Percentiles rank a stretch among this genome's conserved stretches.
phyloP scores from a whole-genome alignment of 768 basidiomycete genomes.

The Punctularia strigosozonata region DNA sequence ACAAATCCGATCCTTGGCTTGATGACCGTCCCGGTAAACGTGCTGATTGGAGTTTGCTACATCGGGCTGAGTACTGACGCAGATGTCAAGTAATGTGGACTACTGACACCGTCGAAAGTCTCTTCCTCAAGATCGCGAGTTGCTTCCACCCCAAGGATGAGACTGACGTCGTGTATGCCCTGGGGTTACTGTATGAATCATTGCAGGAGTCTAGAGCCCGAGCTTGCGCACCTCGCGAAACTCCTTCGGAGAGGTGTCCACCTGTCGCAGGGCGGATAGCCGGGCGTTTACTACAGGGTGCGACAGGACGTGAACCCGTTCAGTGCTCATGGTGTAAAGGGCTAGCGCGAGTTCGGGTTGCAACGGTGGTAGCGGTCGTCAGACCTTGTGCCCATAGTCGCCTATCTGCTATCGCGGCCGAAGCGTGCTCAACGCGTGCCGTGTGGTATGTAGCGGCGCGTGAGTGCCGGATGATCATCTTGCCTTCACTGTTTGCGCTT shows the following conservation, averaged over 20 bases:
- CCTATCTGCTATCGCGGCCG: no score
- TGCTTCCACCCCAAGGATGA: conserved; percentile 78
- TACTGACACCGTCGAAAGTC: conserved; percentile 51
- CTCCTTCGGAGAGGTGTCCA: conserved; percentile 52
- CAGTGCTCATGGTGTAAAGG: conserved; percentile 16
- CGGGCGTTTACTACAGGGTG: conserved; percentile 70
- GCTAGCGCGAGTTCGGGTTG: no score
- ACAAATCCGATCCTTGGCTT: conserved; percentile 75
- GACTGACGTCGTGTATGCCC: conserved; percentile 66
- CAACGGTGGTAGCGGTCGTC: no score
- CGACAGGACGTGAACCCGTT: conserved; percentile 38
- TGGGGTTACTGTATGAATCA: conserved; percentile 17
- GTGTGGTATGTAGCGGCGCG: no score
- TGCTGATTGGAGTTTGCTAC: conserved; percentile 63
- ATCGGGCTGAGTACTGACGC: neutral
- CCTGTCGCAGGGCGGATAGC: conserved; percentile 56
- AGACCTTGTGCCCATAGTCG: no score
- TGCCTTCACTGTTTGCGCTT: no score
- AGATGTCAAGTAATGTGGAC: no score
- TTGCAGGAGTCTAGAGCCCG: conserved; percentile 1
- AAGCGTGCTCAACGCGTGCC: no score
- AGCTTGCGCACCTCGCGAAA: conserved; percentile 45
- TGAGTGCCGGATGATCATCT: no score
- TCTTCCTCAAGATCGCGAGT: conserved; percentile 54
- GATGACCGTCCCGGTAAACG: conserved; percentile 68